phyloP scores from a whole-genome alignment of 164 flowering plant species.

The Tetrastigma voinierianum region DNA sequence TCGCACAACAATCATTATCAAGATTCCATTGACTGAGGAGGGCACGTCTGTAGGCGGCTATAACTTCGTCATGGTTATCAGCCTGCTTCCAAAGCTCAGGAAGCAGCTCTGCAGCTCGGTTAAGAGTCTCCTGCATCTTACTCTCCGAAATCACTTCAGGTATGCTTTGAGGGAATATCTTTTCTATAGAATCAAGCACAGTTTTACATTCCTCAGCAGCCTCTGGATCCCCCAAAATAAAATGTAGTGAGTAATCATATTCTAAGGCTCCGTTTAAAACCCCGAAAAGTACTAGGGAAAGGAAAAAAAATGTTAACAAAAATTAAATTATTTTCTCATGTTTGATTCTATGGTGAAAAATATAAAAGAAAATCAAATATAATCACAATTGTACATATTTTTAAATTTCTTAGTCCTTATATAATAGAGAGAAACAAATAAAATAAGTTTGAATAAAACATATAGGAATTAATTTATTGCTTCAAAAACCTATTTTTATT shows the following conservation, averaged over 20 bases:
- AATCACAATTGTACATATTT: no score
- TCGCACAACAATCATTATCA: slow-evolving; percentile 70
- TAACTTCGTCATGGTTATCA: slow-evolving; percentile 66
- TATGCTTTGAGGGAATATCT: slow-evolving; percentile 70
- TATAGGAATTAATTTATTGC: no score
- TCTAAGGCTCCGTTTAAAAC: not conserved
- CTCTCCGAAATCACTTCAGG: slow-evolving; percentile 64
- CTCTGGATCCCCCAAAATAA: slow-evolving; percentile 47
- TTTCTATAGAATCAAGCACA: slow-evolving; percentile 91
- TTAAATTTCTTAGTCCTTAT: no score
- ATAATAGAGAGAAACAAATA: no score
- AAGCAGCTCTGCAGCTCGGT: slow-evolving; percentile 90
- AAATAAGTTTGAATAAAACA: no score
- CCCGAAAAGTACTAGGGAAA: not conserved
- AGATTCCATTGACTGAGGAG: slow-evolving; percentile 91
- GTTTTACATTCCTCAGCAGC: slow-evolving; percentile 88
- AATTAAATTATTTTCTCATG: no score
- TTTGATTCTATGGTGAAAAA: no score
- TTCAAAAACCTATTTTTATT: no score
- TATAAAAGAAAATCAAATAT: no score
- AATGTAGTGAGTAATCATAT: not conserved
- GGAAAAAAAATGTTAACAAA: no score
- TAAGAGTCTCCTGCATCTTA: slow-evolving; percentile 84
- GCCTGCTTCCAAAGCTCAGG: slow-evolving; percentile 94
- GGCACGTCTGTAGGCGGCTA: slow-evolving; percentile 79